Percentiles rank a stretch among this genome's conserved stretches.
These are phyloP conservation scores for Diaporthe ilicicola DNA, from an alignment of 2,329 filamentous ascomycete genomes.

Conservation along the genomic window DNA sequence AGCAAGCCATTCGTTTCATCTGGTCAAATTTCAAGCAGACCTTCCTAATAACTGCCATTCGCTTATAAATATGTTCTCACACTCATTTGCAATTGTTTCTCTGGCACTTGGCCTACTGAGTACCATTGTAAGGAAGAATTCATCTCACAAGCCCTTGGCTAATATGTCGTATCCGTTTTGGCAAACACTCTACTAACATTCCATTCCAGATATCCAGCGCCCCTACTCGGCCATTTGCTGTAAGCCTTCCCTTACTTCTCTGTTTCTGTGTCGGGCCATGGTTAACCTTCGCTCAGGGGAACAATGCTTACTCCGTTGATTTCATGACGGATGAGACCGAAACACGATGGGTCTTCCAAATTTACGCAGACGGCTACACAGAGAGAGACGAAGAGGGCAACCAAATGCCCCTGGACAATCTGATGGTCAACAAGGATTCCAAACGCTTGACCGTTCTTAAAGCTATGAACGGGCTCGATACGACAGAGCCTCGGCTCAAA, in stretches of 20 bases:
- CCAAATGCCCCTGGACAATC: background rate
- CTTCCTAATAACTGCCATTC: background rate
- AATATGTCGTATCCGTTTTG: background rate
- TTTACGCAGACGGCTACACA: background rate
- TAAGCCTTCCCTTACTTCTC: background rate
- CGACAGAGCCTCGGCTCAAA: background rate
- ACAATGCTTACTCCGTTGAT: background rate
- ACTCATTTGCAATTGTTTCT: background rate
- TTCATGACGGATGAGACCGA: background rate
- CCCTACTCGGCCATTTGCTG: background rate
- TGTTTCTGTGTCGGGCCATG: background rate
- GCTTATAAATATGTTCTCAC: background rate
- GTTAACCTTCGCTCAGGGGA: background rate
- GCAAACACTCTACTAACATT: background rate
- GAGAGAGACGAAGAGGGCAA: background rate
- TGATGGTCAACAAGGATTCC: background rate
- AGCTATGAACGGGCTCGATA: background rate
- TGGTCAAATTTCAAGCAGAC: background rate
- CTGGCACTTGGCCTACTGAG: background rate
- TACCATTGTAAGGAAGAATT: background rate
- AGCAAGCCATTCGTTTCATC: background rate
- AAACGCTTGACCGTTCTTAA: background rate
- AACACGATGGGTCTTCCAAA: background rate
- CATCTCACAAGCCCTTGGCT: background rate
- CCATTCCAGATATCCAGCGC: background rate